Evolutionary conservation across 441 rosid genomes (phyloP).

Genomic region (Pelargonium myrrhifolium): DNA sequence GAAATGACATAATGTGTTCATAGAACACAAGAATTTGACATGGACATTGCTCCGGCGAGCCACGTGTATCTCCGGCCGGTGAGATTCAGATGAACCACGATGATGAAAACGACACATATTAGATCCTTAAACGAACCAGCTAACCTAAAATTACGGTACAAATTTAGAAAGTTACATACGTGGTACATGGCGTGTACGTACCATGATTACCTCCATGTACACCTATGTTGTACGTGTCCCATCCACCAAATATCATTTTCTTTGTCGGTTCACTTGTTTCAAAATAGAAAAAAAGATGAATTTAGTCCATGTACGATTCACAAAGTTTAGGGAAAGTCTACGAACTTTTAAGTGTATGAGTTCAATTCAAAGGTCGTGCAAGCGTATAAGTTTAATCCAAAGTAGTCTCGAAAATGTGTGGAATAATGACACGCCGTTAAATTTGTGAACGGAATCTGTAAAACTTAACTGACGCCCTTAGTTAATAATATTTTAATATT

Average conservation of each 20-base stretch:
- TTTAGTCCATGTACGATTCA: too few species aligned
- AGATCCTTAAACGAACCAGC: neutral
- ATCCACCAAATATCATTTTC: neutral
- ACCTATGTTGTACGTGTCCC: neutral
- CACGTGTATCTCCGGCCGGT: constrained; percentile 2
- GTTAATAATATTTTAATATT: too few species aligned
- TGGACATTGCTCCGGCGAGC: neutral
- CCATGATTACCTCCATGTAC: neutral
- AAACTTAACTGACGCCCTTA: too few species aligned
- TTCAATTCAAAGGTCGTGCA: too few species aligned
- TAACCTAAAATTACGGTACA: neutral
- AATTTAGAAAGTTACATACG: neutral
- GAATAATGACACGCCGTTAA: too few species aligned
- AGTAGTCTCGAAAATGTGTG: too few species aligned
- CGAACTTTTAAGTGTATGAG: too few species aligned
- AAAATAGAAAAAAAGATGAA: too few species aligned
- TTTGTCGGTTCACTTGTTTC: too few species aligned
- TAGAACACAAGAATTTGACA: neutral
- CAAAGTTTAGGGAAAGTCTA: too few species aligned
- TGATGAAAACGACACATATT: neutral
- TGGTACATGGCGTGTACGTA: constrained; percentile 2
- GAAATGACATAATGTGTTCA: neutral
- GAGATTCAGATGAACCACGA: neutral
- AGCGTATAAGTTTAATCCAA: too few species aligned
- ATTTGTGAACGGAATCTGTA: too few species aligned